Evolutionary conservation across 805 yeast species (phyloP), one percentile per base, ranked within the genome.

Genomic region (Saturnispora hagleri): DNA sequence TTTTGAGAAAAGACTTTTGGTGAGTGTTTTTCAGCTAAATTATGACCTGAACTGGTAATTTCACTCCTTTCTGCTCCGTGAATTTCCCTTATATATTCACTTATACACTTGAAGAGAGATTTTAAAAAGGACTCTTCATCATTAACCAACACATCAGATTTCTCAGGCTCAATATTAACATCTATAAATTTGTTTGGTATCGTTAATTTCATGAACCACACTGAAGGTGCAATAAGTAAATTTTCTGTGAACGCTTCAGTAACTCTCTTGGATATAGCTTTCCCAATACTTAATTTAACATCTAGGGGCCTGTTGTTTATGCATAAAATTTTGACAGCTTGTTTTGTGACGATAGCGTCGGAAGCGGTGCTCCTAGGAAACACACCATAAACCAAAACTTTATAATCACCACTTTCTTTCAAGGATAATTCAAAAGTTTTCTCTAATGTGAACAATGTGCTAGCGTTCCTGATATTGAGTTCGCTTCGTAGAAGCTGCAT

Each of bases 101-200:
- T 34, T 9, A 64, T 27, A 3, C 42, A 13, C 1, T 48, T 41
- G 35, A 53, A 45, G n/a, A 68, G 43, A 3, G 52, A 36, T 1
- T 38, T 51, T 3, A 69, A 28, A 6, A 69, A 20, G 0, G 13
- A 15, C 1, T 58, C 61, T 18, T 61, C 57, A 22, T 61, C 56
- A 13, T 52, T 53, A 0, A 74, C 49, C 51, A 74, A 35, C 4
- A 73, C 60, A 57, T 73, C 76, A 35, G 69, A 67, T 51, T 74
- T 74, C 48, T 66, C 70, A 3, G 78, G 77, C 52, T 74, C 78
- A 27, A 74, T 66, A 53, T 73, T 74, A 1, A 73, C 58, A 62
- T 74, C 78, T 2, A 65, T 51, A 28, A 46, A 49, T 7, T 46
- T 45, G 1, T 51, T 28, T 2, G 57, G 62, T n/a, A 65, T 51